A percentile compares a stretch with the other conserved stretches of the same genome.
These are phyloP conservation scores for Avena sativa DNA, from an alignment of 176 grass and related monocot species.

Conservation along the genomic window DNA sequence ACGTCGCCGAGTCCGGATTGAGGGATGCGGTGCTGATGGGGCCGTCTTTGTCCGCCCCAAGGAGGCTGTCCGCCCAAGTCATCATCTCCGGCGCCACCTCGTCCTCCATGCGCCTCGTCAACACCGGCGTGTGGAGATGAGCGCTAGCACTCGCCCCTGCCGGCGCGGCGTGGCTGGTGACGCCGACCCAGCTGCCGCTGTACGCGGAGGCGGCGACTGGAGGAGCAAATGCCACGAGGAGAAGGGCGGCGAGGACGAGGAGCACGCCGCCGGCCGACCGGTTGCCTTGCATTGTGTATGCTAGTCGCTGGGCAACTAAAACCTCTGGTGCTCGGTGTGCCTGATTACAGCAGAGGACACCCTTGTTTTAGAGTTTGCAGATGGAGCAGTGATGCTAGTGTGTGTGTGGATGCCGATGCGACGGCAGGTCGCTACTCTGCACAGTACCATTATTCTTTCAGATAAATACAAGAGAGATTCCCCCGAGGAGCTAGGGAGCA, in stretches of 20 bases:
- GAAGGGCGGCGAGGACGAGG: neutral
- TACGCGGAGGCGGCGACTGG: neutral
- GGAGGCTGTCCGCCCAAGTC: neutral
- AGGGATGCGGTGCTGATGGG: no score
- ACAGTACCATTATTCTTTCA: neutral
- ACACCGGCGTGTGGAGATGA: neutral
- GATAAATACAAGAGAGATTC: no score
- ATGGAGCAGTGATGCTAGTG: neutral
- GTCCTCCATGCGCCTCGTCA: neutral
- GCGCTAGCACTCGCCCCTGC: neutral
- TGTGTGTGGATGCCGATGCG: neutral
- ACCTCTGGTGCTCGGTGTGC: neutral
- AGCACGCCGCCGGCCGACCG: neutral
- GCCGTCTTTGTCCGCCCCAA: no score
- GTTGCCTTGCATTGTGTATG: neutral
- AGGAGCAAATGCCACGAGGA: neutral
- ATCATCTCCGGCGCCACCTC: constrained; percentile 7
- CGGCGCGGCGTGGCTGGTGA: neutral
- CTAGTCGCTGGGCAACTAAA: no score
- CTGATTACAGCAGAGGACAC: neutral
- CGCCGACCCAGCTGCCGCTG: neutral
- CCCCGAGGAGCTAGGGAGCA: no score
- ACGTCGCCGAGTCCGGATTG: no score
- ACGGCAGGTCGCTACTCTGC: neutral
- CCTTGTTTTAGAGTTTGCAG: neutral